Evolutionary conservation across 2,329 filamentous ascomycete genomes (phyloP).

Genomic region (Aspergillaceae sp.): DNA sequence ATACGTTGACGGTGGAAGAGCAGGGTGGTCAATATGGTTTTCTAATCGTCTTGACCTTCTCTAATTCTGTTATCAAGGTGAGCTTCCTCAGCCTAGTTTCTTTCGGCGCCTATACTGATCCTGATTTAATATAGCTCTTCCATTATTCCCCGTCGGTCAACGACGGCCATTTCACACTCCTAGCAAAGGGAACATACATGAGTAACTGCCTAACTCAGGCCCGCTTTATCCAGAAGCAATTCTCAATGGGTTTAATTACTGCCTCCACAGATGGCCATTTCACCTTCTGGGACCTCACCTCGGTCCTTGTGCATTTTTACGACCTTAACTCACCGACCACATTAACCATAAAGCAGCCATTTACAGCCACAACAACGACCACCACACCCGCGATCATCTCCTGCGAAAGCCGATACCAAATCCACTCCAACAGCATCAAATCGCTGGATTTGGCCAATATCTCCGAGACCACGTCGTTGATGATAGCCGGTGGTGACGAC

Average conservation of each 20-base stretch:
- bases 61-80: slow-evolving; percentile 68
- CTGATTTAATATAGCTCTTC: slow-evolving; percentile 34
- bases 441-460: slow-evolving; percentile 30
- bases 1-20: slow-evolving; percentile 39
- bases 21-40: slow-evolving; percentile 32
- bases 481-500: slow-evolving; percentile 81
- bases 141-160: slow-evolving; percentile 23
- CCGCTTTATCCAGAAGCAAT: slow-evolving; percentile 30
- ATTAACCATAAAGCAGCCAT: slow-evolving; percentile 11
- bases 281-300: slow-evolving; percentile 48
- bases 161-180: slow-evolving; percentile 27
- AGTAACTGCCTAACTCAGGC: slow-evolving; percentile 67
- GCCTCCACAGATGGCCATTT: slow-evolving; percentile 75
- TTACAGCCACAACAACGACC: slow-evolving; percentile 13
- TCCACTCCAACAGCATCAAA: slow-evolving; percentile 82
- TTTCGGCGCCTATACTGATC: slow-evolving; percentile 6
- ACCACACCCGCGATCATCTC: slow-evolving; percentile 13
- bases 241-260: slow-evolving; percentile 45
- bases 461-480: slow-evolving; percentile 32
- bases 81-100: not conserved
- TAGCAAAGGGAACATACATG: slow-evolving; percentile 54
- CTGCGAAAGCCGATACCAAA: slow-evolving; percentile 34
- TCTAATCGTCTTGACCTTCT: slow-evolving; percentile 64
- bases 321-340: slow-evolving; percentile 10
- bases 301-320: slow-evolving; percentile 22